Evolutionary conservation across 345 rosid genomes (phyloP).

Genomic region (Gossypium australe): DNA sequence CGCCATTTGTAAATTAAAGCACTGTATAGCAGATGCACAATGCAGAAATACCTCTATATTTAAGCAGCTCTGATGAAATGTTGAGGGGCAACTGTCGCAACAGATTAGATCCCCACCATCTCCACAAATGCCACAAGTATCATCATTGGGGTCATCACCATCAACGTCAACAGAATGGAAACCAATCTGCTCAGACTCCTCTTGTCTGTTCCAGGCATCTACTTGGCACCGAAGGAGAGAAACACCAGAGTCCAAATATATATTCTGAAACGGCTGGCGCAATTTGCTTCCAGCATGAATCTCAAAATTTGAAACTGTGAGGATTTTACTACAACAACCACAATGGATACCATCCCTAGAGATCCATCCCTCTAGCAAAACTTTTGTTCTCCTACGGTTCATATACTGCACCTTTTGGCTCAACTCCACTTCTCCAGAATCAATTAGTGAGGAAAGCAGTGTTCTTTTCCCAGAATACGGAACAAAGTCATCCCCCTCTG

Average conservation of each 20-base stretch:
- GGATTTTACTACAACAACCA: slow-evolving; percentile 81
- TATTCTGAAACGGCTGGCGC: slow-evolving; percentile 71
- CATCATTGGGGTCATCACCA: slow-evolving; percentile 97
- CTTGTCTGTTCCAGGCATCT: slow-evolving; percentile 79
- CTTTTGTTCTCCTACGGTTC: slow-evolving; percentile 48
- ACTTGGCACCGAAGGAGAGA: slow-evolving; percentile 86
- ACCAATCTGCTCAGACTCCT: slow-evolving; percentile 41
- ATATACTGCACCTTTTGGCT: slow-evolving; percentile 77
- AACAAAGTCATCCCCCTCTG: slow-evolving; percentile 61
- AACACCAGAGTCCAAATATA: slow-evolving; percentile 68
- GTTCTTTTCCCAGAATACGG: slow-evolving; percentile 80
- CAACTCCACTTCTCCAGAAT: slow-evolving; percentile 57
- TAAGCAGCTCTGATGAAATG: slow-evolving; percentile 88
- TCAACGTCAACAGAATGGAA: slow-evolving; percentile 51
- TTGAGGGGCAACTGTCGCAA: slow-evolving; percentile 95
- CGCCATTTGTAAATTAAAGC: not conserved
- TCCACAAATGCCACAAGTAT: slow-evolving; percentile 95
- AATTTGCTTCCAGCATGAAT: slow-evolving; percentile 89
- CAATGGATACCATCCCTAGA: slow-evolving; percentile 81
- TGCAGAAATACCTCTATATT: slow-evolving; percentile 51
- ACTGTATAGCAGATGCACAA: not conserved
- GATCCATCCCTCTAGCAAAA: slow-evolving; percentile 72
- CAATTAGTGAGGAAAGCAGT: slow-evolving; percentile 83
- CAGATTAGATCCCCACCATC: slow-evolving; percentile 98
- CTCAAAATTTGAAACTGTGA: slow-evolving; percentile 66